phyloP scores from a whole-genome alignment of 176 grass and related monocot genomes.

The Carex kokanica region DNA sequence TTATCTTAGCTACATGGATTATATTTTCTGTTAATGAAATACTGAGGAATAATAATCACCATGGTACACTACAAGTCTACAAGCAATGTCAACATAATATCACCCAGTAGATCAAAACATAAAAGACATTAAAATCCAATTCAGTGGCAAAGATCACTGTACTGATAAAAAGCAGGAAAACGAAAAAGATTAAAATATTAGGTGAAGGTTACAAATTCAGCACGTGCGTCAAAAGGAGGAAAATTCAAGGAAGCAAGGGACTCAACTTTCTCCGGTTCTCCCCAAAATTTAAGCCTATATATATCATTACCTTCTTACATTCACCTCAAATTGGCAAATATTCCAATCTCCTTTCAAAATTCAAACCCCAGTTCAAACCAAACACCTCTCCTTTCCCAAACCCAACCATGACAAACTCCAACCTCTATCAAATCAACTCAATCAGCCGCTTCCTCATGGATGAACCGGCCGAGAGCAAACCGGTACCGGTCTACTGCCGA shows the following conservation, averaged over 20 bases:
- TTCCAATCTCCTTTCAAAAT: conserved; percentile 10
- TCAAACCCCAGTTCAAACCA: conserved; percentile 10
- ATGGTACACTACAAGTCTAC: neutral
- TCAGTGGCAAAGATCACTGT: neutral
- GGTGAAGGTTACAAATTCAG: neutral
- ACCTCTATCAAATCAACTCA: conserved; percentile 36
- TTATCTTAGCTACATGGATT: neutral
- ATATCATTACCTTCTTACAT: neutral
- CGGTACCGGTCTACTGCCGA: conserved; percentile 9
- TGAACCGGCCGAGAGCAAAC: conserved; percentile 22
- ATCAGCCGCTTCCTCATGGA: conserved; percentile 64
- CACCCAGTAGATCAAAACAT: neutral
- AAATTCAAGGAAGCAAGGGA: conserved; percentile 57
- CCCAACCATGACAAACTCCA: neutral
- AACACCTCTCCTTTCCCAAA: neutral
- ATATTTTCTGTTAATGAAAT: neutral
- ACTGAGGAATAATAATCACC: neutral
- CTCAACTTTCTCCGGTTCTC: neutral
- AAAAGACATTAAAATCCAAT: neutral
- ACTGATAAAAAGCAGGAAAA: neutral
- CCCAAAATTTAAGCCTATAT: conserved; percentile 33
- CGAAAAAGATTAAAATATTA: conserved; percentile 10
- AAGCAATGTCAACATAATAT: neutral
- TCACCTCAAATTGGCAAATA: conserved; percentile 26
- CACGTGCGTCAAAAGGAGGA: conserved; percentile 45